A percentile compares a stretch with the other conserved stretches of the same genome.
phyloP scores from a whole-genome alignment of 2,329 filamentous ascomycete species.

The Stylonectria norvegica region DNA sequence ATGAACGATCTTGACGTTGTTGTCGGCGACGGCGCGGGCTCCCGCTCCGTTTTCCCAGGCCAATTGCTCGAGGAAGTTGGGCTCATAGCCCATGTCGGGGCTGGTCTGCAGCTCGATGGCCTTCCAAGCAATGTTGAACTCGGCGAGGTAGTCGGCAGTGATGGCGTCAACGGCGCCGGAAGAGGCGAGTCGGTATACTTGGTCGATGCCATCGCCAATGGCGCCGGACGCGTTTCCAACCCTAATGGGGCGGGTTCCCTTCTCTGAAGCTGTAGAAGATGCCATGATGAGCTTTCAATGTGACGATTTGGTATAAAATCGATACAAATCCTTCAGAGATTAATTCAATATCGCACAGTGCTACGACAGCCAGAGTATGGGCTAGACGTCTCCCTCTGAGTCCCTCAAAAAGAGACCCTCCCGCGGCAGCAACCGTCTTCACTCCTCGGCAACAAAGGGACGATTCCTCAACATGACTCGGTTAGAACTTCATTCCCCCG shows the following conservation, averaged over 20 bases:
- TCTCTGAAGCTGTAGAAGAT: slow-evolving; percentile 1
- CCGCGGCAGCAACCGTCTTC: no score
- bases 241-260: slow-evolving; percentile 14
- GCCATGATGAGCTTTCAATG: not conserved
- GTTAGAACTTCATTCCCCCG: not conserved
- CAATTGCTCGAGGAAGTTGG: slow-evolving; percentile 40
- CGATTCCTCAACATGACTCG: not conserved
- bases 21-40: slow-evolving; percentile 33
- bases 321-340: no score
- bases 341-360: no score
- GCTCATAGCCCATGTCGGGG: slow-evolving; percentile 31
- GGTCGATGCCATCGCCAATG: slow-evolving; percentile 26
- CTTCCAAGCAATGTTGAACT: slow-evolving; percentile 46
- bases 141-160: slow-evolving; percentile 35
- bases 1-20: slow-evolving; percentile 51
- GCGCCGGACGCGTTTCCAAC: slow-evolving; percentile 28
- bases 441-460: slow-evolving; percentile 5
- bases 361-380: no score
- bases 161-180: slow-evolving; percentile 31
- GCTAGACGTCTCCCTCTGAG: no score
- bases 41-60: slow-evolving; percentile 30
- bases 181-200: slow-evolving; percentile 23
- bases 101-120: slow-evolving; percentile 27
- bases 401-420: no score
- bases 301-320: no score